Base-by-base conservation (phyloP, 2,329 filamentous ascomycete genomes). In the Diplodia seriata region DNA sequence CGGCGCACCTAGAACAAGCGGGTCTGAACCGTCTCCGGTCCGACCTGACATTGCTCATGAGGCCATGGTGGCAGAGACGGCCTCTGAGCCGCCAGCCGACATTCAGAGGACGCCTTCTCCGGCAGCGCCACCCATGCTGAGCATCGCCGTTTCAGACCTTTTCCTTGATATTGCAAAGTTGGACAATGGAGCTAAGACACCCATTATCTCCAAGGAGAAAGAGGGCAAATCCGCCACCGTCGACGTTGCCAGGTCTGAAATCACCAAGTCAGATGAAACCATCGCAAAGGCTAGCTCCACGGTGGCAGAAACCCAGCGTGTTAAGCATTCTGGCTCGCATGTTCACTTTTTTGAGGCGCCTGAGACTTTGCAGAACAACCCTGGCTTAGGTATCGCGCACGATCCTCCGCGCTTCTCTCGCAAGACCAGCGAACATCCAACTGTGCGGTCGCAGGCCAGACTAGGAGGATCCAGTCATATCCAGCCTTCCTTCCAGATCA, bases 221-320 rank as follows among this genome's bases (percentile, higher is more conserved):
- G 23, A 31, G 2, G 11, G 11, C n/a, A 9, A 15, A 36, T 23
- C 3, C 20, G 15, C 26, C n/a, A 11, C 18, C 4, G 9, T 66
- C 36, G 38, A 26, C 36, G 31, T 8, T 12, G 63, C 63, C n/a
- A 40, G 51, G 20, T 50, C 38, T 43, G 63, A 57, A 38, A 57
- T 56, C 40, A 23, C 29, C n/a, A 50, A 38, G 29, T 66, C 63
- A 3, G n/a, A 57, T 49, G 53, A 51, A n/a, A 54, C 43, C 7
- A 59, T 59, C 29, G 7, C 36, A 15, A 29, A 40, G 7, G 53
- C 54, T 1, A 57, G 36, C 9, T 14, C 40, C n/a, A 20, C 31
- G 5, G 7, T 59, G n/a, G 54, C 36, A 50, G 38, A 51, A 3
- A 20, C 59, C 7, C 54, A n/a, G 15, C 26, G 33, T 14, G 12